phyloP scores from a whole-genome alignment of 805 yeast genomes.

The Metschnikowia drakensbergensis region DNA sequence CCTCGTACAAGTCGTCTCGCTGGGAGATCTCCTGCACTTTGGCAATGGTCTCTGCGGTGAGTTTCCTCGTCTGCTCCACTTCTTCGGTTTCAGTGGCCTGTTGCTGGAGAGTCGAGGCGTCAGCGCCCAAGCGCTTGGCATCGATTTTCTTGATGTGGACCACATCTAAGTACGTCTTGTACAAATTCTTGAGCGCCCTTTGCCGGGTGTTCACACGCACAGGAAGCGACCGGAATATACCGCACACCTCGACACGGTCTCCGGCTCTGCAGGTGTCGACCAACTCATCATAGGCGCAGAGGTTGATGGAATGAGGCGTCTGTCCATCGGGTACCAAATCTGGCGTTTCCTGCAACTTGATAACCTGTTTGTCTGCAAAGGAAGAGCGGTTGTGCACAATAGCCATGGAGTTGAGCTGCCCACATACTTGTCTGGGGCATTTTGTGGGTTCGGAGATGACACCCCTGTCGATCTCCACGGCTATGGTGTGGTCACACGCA shows the following conservation, averaged over 20 bases:
- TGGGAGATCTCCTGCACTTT: slow-evolving; percentile 57
- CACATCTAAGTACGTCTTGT: slow-evolving; percentile 90
- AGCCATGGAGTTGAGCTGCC: slow-evolving; percentile 80
- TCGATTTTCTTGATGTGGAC: slow-evolving; percentile 89
- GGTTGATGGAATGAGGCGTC: slow-evolving; percentile 92
- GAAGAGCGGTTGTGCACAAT: slow-evolving; percentile 87
- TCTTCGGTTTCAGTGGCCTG: slow-evolving; percentile 60
- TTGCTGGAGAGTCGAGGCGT: slow-evolving; percentile 62
- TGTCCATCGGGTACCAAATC: slow-evolving; percentile 97
- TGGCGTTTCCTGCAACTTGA: slow-evolving; percentile 92
- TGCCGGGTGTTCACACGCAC: slow-evolving; percentile 83
- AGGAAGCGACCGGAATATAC: slow-evolving; percentile 89
- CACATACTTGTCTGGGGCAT: slow-evolving; percentile 89
- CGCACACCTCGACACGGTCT: slow-evolving; percentile 93
- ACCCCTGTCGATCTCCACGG: slow-evolving; percentile 92
- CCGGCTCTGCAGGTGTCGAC: slow-evolving; percentile 96
- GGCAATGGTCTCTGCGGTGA: slow-evolving; percentile 66
- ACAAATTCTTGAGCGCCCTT: slow-evolving; percentile 76
- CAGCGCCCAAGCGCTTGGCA: slow-evolving; percentile 74
- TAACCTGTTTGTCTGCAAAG: slow-evolving; percentile 93
- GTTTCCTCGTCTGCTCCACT: slow-evolving; percentile 69
- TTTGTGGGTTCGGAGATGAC: slow-evolving; percentile 87
- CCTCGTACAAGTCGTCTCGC: slow-evolving; percentile 79
- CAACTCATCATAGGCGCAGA: slow-evolving; percentile 92
- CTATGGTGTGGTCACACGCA: slow-evolving; percentile 89